phyloP scores from a whole-genome alignment of 208 protist genomes.

The Tritrichomonas foetus region DNA sequence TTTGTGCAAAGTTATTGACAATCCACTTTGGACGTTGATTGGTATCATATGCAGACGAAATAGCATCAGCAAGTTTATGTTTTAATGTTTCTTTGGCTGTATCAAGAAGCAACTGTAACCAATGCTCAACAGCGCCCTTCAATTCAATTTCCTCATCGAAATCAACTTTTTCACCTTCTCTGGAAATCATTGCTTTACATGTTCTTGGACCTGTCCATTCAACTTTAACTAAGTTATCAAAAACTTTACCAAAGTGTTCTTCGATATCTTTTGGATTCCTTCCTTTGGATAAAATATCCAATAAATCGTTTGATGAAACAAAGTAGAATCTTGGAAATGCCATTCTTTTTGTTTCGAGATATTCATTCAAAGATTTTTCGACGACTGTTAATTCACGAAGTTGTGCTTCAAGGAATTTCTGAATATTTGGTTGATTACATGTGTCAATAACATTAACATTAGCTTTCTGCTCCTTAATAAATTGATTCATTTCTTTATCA shows the following conservation, averaged over 20 bases:
- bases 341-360: constrained; percentile 65
- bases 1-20: constrained; percentile 87
- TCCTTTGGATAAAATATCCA: constrained; percentile 74
- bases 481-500: constrained; percentile 38
- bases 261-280: constrained; percentile 66
- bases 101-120: constrained; percentile 81
- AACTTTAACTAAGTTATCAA: constrained; percentile 63
- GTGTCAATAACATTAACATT: constrained; percentile 65
- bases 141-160: constrained; percentile 76
- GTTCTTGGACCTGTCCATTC: constrained; percentile 55
- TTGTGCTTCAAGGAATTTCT: constrained; percentile 17
- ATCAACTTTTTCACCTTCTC: constrained; percentile 81
- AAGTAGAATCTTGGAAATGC: constrained; percentile 82
- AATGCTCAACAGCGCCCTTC: constrained; percentile 86
- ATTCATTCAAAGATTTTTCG: constrained; percentile 41
- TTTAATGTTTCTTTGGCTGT: constrained; percentile 72
- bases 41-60: constrained; percentile 62
- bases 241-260: constrained; percentile 65
- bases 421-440: constrained; percentile 71
- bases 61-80: constrained; percentile 73
- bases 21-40: constrained; percentile 90
- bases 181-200: constrained; percentile 37
- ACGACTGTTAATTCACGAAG: background rate
- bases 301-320: constrained; percentile 65
- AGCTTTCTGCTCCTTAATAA: background rate